Evolutionary conservation across 2,329 filamentous ascomycete species (phyloP), one percentile per base, ranked within the genome.

Genomic region (Xylogone sp.): DNA sequence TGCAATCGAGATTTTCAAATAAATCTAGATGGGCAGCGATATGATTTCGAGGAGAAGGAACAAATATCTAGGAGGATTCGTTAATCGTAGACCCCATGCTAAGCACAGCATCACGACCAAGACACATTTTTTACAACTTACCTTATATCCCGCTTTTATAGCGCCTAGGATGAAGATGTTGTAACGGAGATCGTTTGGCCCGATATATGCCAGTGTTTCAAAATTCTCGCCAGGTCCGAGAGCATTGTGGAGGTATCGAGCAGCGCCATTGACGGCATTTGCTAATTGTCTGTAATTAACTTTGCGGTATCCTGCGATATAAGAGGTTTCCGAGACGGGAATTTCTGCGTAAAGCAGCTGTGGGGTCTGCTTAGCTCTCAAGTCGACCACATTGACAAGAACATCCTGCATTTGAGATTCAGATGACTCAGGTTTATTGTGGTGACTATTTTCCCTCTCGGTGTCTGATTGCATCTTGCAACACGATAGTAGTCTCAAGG

Each of bases 151-250:
- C 2, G 59, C 62, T 48, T 70, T 70, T 29, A 65, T 57, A 46
- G 59, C 62, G 0, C 60, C 69, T 18, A 50, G 39, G 4, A 47
- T 13, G 10, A 53, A 16, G 16, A 50, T 34, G 13, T 21, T 9
- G 21, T 53, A 42, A 39, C 53, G 27, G 7, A 54, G 21, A 22
- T 56, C 42, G 48, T 47, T 65, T n/a, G 71, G 72, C 0, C 74
- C 75, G 48, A 77, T 69, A 57, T 74, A 78, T 1, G 71, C 69
- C 24, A 77, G 64, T 0, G 71, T 75, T 1, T 69, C 69, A 46
- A 70, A 69, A 13, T 52, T 46, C 20, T 54, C 29, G 31, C 50
- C 50, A 20, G 21, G 34, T 2, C 58, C 58, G 12, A 61, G 22
- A 3, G 46, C 21, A 4, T 55, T 29, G 21, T 51, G n/a, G 21